Base-by-base conservation (phyloP, 352 stramenopile species). In the Globisporangium alternatum region DNA sequence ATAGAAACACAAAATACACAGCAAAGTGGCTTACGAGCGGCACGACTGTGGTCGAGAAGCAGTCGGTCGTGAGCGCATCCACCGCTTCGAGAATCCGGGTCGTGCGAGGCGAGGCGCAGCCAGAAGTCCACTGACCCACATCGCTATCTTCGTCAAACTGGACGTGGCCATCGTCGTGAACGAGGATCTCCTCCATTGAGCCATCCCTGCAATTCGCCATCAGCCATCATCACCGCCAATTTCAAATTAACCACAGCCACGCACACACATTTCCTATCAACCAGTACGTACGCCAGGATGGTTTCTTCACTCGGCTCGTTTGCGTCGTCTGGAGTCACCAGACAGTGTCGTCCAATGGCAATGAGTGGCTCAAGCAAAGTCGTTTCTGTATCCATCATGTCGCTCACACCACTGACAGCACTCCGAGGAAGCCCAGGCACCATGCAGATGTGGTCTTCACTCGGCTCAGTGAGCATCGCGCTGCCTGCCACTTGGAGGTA, bases 381-480 rank as follows among this genome's bases (percentile, higher is more conserved):
- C 13, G 9, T 30, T 22, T 21, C 45, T 30, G 1, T 6, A 33
- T 67, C 53, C 31, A 66, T 65, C 57, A 72, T 62, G 10, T 9
- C 41, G 62, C 63, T 21, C n/a, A 31, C 9, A 28, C 51, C 25
- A 76, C 62, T 44, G 41, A 21, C 22, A 76, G 54, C 25, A 56
- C 25, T 31, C 45, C 37, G 22, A 56, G 55, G 37, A 3, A 22
- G 43, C 22, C 69, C 3, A 44, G 56, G 35, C 0, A 78, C 10
- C 30, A 66, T 49, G 30, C 77, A 75, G 60, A 86, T 70, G 53
- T 87, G 72, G 47, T 86, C 80, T 19, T 75, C 69, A 5, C 64
- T 73, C 19, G 74, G 68, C 17, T 67, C 44, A 17, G 56, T 33
- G 9, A 81, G 41, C 22, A 76, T 37, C 10, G 55, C 67, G 10